phyloP scores from a whole-genome alignment of 2,329 filamentous ascomycete species.

The Pyrenophora graminea region DNA sequence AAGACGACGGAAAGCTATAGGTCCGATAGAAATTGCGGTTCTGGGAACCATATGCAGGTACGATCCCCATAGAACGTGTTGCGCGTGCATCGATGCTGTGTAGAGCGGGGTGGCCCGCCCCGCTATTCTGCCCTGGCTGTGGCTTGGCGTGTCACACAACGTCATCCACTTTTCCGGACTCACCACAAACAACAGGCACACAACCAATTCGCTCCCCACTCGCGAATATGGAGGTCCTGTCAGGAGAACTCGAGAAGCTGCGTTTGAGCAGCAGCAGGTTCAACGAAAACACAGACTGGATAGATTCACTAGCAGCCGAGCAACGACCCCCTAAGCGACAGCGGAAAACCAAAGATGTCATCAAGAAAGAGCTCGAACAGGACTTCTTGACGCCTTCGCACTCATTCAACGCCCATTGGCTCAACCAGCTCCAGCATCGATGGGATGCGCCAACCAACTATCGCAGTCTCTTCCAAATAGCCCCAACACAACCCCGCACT shows the following conservation, averaged over 20 bases:
- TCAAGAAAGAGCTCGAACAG: constrained; percentile 73
- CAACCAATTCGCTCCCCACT: constrained; percentile 9
- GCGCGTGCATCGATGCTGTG: background rate
- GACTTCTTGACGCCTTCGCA: constrained; percentile 80
- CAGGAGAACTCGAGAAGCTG: constrained; percentile 58
- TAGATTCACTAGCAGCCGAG: constrained; percentile 65
- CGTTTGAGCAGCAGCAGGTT: constrained; percentile 47
- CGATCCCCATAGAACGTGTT: background rate
- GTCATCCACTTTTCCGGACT: constrained; percentile 25
- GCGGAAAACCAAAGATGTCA: constrained; percentile 60
- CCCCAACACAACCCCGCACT: constrained; percentile 91
- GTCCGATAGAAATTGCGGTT: background rate
- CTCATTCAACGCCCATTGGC: constrained; percentile 80
- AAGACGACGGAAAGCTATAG: background rate
- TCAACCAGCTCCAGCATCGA: constrained; percentile 84
- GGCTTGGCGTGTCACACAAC: constrained; percentile 22
- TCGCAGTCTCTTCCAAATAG: constrained; percentile 81
- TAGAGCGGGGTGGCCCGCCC: constrained; percentile 10
- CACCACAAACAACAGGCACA: constrained; percentile 15
- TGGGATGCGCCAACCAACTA: constrained; percentile 86
- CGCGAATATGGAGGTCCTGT: constrained; percentile 47
- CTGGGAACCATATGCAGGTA: background rate
- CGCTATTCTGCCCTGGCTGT: constrained; percentile 13
- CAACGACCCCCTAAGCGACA: constrained; percentile 57
- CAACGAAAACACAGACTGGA: constrained; percentile 43